A percentile compares a stretch with the other conserved stretches of the same genome.
phyloP scores from a whole-genome alignment of 768 basidiomycete species.

The Podaxis sp. region DNA sequence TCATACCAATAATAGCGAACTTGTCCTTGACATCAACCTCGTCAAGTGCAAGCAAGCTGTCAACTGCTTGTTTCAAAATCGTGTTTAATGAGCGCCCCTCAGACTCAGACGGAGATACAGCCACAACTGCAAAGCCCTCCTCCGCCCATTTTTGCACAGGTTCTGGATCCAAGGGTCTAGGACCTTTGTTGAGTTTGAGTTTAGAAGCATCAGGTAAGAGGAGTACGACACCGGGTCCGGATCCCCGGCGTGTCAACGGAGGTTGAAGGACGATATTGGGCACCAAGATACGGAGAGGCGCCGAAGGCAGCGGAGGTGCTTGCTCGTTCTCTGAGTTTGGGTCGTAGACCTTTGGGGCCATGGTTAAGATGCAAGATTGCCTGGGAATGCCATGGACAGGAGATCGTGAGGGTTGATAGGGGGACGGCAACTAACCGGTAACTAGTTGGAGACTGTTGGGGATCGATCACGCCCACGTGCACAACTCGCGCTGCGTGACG shows the following conservation, averaged over 20 bases:
- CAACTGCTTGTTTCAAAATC: conserved; percentile 32
- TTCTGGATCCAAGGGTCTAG: conserved; percentile 44
- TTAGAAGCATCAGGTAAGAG: conserved; percentile 36
- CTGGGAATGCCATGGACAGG: neutral
- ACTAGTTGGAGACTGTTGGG: no score
- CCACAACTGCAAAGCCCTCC: conserved; percentile 51
- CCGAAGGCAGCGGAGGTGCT: conserved; percentile 41
- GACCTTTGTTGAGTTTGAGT: conserved; percentile 22
- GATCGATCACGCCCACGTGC: neutral
- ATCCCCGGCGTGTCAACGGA: conserved; percentile 47
- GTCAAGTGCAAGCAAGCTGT: conserved; percentile 34
- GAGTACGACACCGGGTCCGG: conserved; percentile 46
- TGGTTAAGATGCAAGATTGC: neutral
- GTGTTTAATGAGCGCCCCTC: conserved; percentile 23
- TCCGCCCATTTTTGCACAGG: conserved; percentile 55
- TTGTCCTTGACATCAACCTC: conserved; percentile 43
- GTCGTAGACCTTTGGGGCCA: conserved; percentile 30
- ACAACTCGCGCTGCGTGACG: neutral
- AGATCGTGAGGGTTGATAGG: no score
- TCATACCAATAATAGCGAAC: conserved; percentile 44
- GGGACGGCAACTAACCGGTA: no score
- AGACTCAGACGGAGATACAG: conserved; percentile 25
- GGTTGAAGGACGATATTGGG: conserved; percentile 40
- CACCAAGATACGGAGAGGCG: conserved; percentile 31
- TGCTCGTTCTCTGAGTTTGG: conserved; percentile 39